These are phyloP conservation scores for Tylopilus sp. DNA, from an alignment of 1,284 basidiomycete species.

Conservation along the genomic window DNA sequence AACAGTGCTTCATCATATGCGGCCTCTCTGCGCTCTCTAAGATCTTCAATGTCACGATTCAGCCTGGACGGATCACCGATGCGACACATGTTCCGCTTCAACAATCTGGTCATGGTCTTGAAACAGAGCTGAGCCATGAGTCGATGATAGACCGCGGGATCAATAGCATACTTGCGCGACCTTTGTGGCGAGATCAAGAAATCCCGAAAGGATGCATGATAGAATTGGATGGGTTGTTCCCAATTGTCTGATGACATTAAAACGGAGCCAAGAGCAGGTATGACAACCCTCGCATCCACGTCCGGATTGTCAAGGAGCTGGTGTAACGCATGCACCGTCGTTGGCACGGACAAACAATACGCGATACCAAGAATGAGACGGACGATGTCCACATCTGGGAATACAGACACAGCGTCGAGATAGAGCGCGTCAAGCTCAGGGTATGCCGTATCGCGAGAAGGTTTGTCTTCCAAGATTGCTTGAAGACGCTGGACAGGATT, in stretches of 20 bases:
- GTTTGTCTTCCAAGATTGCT: constrained; percentile 24
- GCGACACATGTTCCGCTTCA: constrained; percentile 37
- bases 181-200: constrained; percentile 28
- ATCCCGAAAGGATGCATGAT: constrained; percentile 36
- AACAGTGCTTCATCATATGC: constrained; percentile 29
- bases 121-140: constrained; percentile 32
- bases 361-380: constrained; percentile 33
- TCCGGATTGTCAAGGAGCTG: constrained; percentile 23
- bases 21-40: constrained; percentile 19
- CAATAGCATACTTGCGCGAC: constrained; percentile 24
- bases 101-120: constrained; percentile 25
- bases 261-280: constrained; percentile 32
- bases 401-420: constrained; percentile 32
- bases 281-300: constrained; percentile 26
- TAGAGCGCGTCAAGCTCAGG: constrained; percentile 34
- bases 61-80: constrained; percentile 31
- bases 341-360: constrained; percentile 26
- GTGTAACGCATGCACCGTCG: constrained; percentile 12
- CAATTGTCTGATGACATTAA: constrained; percentile 32
- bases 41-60: constrained; percentile 34
- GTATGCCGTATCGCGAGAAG: constrained; percentile 20
- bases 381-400: constrained; percentile 23
- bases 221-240: constrained; percentile 33
- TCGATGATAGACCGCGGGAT: constrained; percentile 27
- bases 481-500: constrained; percentile 27